Percentiles rank a stretch among this genome's conserved stretches.
These are phyloP conservation scores for Lagenidium giganteum DNA, from an alignment of 352 stramenopile genomes.

Conservation along the genomic window DNA sequence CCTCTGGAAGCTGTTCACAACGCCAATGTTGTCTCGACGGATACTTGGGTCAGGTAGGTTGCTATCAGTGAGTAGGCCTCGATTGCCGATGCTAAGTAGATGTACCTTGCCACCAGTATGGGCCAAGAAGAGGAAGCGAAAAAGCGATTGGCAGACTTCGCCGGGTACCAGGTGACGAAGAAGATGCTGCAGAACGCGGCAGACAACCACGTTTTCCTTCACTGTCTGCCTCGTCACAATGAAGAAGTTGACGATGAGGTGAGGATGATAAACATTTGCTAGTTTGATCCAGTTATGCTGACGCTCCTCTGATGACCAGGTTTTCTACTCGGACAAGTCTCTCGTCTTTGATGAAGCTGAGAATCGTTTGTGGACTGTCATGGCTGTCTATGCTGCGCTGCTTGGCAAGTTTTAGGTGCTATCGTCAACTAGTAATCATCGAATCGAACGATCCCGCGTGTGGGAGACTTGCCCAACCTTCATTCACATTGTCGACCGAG, in stretches of 20 bases:
- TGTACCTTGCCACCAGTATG: slow-evolving; percentile 50
- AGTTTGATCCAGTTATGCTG: no score
- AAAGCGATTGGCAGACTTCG: slow-evolving; percentile 92
- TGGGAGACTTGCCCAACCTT: not conserved
- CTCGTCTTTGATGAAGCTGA: slow-evolving; percentile 97
- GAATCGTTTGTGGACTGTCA: slow-evolving; percentile 99
- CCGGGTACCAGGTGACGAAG: slow-evolving; percentile 93
- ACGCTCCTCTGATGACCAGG: slow-evolving; percentile 23
- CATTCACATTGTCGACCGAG: not conserved
- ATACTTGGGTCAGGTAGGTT: slow-evolving; percentile 93
- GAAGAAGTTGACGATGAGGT: slow-evolving; percentile 98
- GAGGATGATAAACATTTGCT: no score
- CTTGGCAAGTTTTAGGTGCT: slow-evolving; percentile 63
- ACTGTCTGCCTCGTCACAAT: slow-evolving; percentile 95
- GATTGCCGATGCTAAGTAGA: no score
- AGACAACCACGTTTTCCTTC: slow-evolving; percentile 93
- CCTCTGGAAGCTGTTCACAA: slow-evolving; percentile 91
- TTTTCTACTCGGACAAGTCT: slow-evolving; percentile 95
- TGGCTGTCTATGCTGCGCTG: slow-evolving; percentile 89
- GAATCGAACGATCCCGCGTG: no score
- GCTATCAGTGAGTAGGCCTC: not conserved
- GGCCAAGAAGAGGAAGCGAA: slow-evolving; percentile 93
- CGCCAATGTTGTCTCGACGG: slow-evolving; percentile 94
- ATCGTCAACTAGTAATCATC: no score
- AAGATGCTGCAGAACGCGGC: slow-evolving; percentile 90